These are phyloP conservation scores for Apophysomyces elegans DNA, from an alignment of 371 early-diverging fungal species.

Conservation along the genomic window DNA sequence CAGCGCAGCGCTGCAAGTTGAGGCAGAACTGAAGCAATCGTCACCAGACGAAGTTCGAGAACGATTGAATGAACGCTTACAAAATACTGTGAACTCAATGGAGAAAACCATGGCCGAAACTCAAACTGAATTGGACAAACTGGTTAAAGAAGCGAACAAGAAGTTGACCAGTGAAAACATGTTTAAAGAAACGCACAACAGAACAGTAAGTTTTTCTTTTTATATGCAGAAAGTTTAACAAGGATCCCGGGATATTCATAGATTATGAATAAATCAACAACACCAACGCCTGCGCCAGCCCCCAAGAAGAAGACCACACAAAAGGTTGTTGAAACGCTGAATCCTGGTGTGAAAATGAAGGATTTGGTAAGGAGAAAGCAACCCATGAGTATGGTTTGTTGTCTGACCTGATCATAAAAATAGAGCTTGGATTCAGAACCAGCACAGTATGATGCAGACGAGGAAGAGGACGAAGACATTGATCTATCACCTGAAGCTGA, in stretches of 20 bases:
- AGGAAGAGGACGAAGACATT: constrained; percentile 53
- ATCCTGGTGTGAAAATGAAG: constrained; percentile 62
- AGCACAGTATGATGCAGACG: constrained; percentile 32
- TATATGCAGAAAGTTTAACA: not conserved
- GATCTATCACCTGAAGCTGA: constrained; percentile 65
- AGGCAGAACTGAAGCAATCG: constrained; percentile 23
- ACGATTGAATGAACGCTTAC: constrained; percentile 22
- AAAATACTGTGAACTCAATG: constrained; percentile 16
- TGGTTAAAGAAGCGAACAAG: constrained; percentile 66
- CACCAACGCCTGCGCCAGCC: constrained; percentile 26
- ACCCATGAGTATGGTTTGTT: not conserved
- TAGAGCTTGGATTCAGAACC: constrained; percentile 15
- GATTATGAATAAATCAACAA: constrained; percentile 56
- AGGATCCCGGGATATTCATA: constrained; percentile 6
- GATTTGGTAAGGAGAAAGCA: constrained; percentile 38
- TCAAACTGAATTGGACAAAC: constrained; percentile 54
- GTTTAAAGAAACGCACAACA: constrained; percentile 72
- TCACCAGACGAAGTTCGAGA: constrained; percentile 35
- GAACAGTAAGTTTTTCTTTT: constrained; percentile 56
- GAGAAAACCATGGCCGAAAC: constrained; percentile 41
- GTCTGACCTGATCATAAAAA: not conserved
- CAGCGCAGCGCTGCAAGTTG: constrained; percentile 29
- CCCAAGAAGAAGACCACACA: constrained; percentile 40
- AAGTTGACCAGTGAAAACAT: constrained; percentile 85
- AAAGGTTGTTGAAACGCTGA: constrained; percentile 74